phyloP scores from a whole-genome alignment of 2,329 filamentous ascomycete genomes.

The Cyphellophora europaea region DNA sequence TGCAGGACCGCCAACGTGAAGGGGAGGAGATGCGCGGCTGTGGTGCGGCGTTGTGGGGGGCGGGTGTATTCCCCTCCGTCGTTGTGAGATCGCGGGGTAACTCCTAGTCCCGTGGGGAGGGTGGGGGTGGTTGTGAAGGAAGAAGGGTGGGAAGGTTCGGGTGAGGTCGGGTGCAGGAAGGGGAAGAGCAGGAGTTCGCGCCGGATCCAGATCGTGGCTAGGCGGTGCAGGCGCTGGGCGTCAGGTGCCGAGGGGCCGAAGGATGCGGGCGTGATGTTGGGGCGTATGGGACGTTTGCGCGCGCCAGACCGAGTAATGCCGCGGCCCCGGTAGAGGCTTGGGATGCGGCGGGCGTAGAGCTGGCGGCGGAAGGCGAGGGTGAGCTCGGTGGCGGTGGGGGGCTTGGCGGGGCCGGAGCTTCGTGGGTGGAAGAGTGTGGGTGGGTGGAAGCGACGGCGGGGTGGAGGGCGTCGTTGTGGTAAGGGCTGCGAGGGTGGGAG shows the following conservation, averaged over 20 bases:
- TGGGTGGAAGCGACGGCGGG: not conserved
- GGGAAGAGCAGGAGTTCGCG: constrained; percentile 77
- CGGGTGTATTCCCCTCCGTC: too few relatives aligned
- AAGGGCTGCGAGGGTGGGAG: too few relatives aligned
- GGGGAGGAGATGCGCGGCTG: constrained; percentile 55
- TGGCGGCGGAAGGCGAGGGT: constrained; percentile 49
- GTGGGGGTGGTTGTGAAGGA: constrained; percentile 10
- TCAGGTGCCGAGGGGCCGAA: constrained; percentile 39
- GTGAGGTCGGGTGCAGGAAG: constrained; percentile 47
- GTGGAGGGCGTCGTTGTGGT: too few relatives aligned
- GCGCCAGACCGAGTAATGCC: not conserved
- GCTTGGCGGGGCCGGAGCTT: constrained; percentile 3
- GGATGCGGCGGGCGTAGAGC: constrained; percentile 47
- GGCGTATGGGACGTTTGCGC: constrained; percentile 20
- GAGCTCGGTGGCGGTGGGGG: not conserved
- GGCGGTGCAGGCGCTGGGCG: constrained; percentile 60
- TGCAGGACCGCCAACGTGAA: constrained; percentile 79
- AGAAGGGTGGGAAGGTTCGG: constrained; percentile 10
- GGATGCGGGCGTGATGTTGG: constrained; percentile 58
- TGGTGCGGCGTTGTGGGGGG: too few relatives aligned
- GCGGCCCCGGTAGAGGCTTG: not conserved
- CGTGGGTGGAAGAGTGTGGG: not conserved
- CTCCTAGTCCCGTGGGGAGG: too few relatives aligned
- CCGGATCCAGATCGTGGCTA: constrained; percentile 71
- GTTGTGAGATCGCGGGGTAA: too few relatives aligned